Evolutionary conservation across 2,329 filamentous ascomycete genomes (phyloP).

Genomic region (Hymenoscyphus salicellus): DNA sequence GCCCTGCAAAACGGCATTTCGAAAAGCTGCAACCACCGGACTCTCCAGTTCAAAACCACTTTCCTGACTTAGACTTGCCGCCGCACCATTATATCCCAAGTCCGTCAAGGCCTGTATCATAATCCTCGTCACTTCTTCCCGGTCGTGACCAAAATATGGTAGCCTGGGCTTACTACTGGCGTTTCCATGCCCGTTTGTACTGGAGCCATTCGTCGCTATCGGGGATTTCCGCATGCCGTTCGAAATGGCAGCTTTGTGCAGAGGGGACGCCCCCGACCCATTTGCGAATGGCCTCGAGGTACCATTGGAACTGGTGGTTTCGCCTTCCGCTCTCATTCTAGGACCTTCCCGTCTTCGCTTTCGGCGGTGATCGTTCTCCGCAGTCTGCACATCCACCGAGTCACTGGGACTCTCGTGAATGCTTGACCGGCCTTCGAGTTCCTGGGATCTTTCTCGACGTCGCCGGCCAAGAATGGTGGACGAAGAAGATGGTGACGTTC

Average conservation of each 20-base stretch:
- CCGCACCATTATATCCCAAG: slow-evolving; percentile 79
- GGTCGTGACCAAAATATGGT: slow-evolving; percentile 77
- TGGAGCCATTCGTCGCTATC: slow-evolving; percentile 53
- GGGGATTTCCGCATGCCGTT: slow-evolving; percentile 50
- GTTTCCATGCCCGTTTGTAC: slow-evolving; percentile 30
- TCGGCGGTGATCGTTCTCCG: slow-evolving; percentile 39
- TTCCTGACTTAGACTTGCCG: slow-evolving; percentile 69
- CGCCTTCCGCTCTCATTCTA: slow-evolving; percentile 64
- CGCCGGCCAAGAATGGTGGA: slow-evolving; percentile 54
- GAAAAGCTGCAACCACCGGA: slow-evolving; percentile 79
- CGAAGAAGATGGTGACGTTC: slow-evolving; percentile 31
- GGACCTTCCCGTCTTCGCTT: slow-evolving; percentile 57
- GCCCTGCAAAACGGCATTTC: slow-evolving; percentile 74
- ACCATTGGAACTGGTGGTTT: slow-evolving; percentile 54
- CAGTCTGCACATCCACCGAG: slow-evolving; percentile 19
- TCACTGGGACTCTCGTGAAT: slow-evolving; percentile 30
- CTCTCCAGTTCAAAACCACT: slow-evolving; percentile 88
- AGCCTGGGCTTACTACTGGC: slow-evolving; percentile 22
- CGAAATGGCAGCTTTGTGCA: slow-evolving; percentile 43
- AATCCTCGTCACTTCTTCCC: slow-evolving; percentile 89
- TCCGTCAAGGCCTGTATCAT: slow-evolving; percentile 88
- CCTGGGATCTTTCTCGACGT: slow-evolving; percentile 44
- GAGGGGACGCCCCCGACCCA: slow-evolving; percentile 46
- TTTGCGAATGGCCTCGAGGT: slow-evolving; percentile 53
- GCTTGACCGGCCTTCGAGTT: slow-evolving; percentile 40